Percentiles rank a stretch among this genome's conserved stretches.
Conservation (phyloP, 257 asterid genomes). For the Primulina huaijiensis region DNA sequence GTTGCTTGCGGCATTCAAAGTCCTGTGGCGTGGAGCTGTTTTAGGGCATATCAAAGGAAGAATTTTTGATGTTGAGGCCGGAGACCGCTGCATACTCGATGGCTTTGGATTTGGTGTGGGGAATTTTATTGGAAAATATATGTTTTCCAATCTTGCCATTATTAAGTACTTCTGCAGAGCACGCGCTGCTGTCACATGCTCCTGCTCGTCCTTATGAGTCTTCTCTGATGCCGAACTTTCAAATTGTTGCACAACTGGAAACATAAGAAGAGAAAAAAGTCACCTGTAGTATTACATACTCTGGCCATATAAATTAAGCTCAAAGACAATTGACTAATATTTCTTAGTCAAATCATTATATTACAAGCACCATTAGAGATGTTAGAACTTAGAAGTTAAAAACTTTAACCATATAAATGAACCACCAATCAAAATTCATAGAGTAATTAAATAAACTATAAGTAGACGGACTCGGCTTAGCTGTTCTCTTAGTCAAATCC, state of each 20-base stretch:
- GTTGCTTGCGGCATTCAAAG: conserved; percentile 35
- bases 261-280: conserved; percentile 18
- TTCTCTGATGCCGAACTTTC: conserved; percentile 54
- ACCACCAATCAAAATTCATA: not conserved
- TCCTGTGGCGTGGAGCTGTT: conserved; percentile 55
- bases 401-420: too few species aligned
- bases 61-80: conserved; percentile 70
- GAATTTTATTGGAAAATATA: conserved; percentile 71
- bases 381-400: not conserved
- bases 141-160: conserved; percentile 59
- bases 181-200: conserved; percentile 89
- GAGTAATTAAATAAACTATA: not conserved
- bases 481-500: not conserved
- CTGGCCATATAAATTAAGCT: not conserved
- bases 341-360: not conserved
- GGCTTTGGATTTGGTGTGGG: conserved; percentile 61
- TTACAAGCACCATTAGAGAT: not conserved
- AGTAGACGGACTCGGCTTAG: not conserved
- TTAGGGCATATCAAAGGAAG: conserved; percentile 86
- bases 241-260: conserved; percentile 73
- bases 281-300: not conserved
- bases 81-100: conserved; percentile 49
- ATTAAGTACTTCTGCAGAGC: conserved; percentile 74
- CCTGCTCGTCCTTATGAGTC: conserved; percentile 76
- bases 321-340: not conserved